Percentiles rank a stretch among this genome's conserved stretches.
These are phyloP conservation scores for Purshia tridentata DNA, from an alignment of 306 rosid species.

Conservation along the genomic window DNA sequence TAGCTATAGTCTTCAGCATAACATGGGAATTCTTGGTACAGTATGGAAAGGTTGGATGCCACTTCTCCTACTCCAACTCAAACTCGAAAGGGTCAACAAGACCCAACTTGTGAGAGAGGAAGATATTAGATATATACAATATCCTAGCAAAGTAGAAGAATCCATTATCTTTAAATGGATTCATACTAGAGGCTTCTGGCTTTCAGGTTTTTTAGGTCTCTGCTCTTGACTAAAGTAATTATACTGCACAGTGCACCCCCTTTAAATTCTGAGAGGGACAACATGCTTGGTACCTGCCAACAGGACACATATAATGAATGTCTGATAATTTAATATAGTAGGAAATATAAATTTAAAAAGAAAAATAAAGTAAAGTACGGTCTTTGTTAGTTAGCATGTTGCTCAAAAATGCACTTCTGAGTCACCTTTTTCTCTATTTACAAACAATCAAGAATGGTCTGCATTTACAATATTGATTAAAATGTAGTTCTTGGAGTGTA, in stretches of 20 bases:
- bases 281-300: not conserved
- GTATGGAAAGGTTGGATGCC: constrained; percentile 45
- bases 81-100: constrained; percentile 26
- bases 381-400: no score
- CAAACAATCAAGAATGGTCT: not conserved
- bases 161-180: no score
- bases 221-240: not conserved
- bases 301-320: not conserved
- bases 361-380: no score
- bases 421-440: no score
- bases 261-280: not conserved
- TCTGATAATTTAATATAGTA: no score
- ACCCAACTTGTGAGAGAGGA: not conserved
- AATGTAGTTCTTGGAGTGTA: not conserved
- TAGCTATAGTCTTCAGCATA: no score
- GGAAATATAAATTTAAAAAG: no score
- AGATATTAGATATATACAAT: no score
- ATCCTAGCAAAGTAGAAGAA: no score
- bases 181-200: no score
- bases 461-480: not conserved
- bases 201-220: no score
- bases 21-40: constrained; percentile 23
- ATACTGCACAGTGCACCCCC: not conserved
- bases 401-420: no score
- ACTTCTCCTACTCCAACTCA: constrained; percentile 43